Evolutionary conservation across 148 eudicot species (phyloP), one percentile per base, ranked within the genome.

Genomic region (Silene uniflora): DNA sequence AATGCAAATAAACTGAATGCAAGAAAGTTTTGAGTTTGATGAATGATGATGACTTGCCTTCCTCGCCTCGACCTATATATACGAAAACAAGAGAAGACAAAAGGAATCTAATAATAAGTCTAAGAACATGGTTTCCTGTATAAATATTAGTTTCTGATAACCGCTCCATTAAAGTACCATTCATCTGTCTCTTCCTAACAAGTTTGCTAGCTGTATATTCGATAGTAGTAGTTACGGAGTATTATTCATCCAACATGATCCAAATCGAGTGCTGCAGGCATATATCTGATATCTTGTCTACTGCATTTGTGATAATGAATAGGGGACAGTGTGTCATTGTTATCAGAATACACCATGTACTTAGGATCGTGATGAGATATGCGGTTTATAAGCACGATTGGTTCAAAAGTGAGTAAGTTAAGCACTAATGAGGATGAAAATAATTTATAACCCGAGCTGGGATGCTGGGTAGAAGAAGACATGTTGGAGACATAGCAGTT

Each of bases 31-130:
- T 10, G 3, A 14, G 19, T 29, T 65, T 66, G 68, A 23, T 66
- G 68, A 18, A 29, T 66, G 68, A 23, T 66, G 68, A 18, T 66
- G 73, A 19, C 10, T 66, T 54, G 49, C 12, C 67, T 0, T 44
- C 29, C 14, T 24, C 58, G 58, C 2, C 21, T 24, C 21, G 1
- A n/a, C 11, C 72, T 63, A 64, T 78, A 54, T 78, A 65, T 78
- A 72, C 22, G 19, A 72, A 68, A 61, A 22, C 10, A 47, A 18
- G 32, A 19, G 44, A 62, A 59, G 82, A 79, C 82, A 74, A 10
- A 29, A 60, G 58, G 75, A 74, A 79, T 74, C 82, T 68, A 2
- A 19, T 6, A 44, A 29, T 13, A 25, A 71, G 1, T 55, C 22
- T 29, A 39, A 39, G 52, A 39, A 63, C 69, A 25, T 29, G 52